Evolutionary conservation across 1,139 yeast species (phyloP).

Genomic region (Sugiyamaella pinicola): DNA sequence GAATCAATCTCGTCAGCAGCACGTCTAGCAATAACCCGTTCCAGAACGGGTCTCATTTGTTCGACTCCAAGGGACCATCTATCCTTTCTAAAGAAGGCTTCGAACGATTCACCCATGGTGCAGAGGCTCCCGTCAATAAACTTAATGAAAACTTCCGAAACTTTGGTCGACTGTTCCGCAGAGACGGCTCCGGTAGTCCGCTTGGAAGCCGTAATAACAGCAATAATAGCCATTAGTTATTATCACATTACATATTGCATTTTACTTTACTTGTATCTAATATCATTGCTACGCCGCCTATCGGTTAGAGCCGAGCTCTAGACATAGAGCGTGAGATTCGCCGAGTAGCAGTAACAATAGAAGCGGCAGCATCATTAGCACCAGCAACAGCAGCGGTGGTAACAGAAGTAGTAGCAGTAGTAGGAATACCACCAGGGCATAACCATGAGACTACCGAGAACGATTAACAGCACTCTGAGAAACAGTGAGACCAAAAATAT

Average conservation of each 20-base stretch:
- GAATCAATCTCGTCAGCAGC: slow-evolving; percentile 11
- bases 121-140: slow-evolving; percentile 57
- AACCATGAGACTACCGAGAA: too few relatives aligned
- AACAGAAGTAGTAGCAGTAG: too few relatives aligned
- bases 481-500: too few relatives aligned
- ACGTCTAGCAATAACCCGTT: slow-evolving; percentile 6
- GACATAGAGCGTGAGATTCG: too few relatives aligned
- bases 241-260: background rate
- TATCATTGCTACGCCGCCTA: too few relatives aligned
- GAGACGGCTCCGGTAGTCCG: slow-evolving; percentile 41
- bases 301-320: too few relatives aligned
- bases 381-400: too few relatives aligned
- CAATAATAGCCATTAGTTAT: slow-evolving; percentile 11
- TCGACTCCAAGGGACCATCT: slow-evolving; percentile 26
- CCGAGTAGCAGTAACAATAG: too few relatives aligned
- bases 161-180: slow-evolving; percentile 60
- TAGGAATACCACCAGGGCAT: too few relatives aligned
- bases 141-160: slow-evolving; percentile 60
- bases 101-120: slow-evolving; percentile 51
- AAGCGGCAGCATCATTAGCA: too few relatives aligned
- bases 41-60: slow-evolving; percentile 18
- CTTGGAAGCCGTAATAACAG: slow-evolving; percentile 22
- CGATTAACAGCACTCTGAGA: too few relatives aligned
- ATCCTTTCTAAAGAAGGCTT: slow-evolving; percentile 53
- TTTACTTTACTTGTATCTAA: background rate